A percentile compares a stretch with the other conserved stretches of the same genome.
Evolutionary conservation across 495 filamentous ascomycete species (phyloP).

Genomic region (Aspergillus wentii): DNA sequence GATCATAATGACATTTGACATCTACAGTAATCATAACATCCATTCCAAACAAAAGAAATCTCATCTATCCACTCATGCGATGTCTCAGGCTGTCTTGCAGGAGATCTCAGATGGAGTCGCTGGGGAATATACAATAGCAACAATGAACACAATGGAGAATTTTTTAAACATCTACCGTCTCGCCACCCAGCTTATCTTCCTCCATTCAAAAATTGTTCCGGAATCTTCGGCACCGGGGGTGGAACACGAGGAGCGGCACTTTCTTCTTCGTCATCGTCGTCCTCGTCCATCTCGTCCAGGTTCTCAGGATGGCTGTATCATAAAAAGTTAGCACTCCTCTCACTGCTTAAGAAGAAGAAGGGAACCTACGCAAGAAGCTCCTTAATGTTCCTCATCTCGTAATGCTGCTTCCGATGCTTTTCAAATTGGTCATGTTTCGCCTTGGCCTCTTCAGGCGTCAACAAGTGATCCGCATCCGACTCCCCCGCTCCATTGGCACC

Average conservation of each 20-base stretch:
- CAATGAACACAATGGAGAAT: neutral
- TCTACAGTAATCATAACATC: neutral
- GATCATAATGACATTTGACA: neutral
- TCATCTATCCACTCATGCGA: too few relatives aligned
- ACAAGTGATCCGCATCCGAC: conserved; percentile 50
- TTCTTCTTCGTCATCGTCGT: conserved; percentile 27
- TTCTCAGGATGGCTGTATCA: conserved; percentile 40
- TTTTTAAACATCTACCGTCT: neutral
- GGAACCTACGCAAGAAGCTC: conserved; percentile 69
- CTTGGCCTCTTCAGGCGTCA: conserved; percentile 68
- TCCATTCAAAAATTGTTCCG: conserved; percentile 22
- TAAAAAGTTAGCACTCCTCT: conserved; percentile 10
- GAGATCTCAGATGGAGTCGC: too few relatives aligned
- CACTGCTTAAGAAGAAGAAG: neutral
- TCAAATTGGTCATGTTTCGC: conserved; percentile 92
- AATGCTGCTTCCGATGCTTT: conserved; percentile 87
- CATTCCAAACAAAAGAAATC: too few relatives aligned
- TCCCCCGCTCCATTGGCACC: conserved; percentile 49
- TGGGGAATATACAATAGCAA: conserved; percentile 1
- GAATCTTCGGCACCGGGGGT: conserved; percentile 32
- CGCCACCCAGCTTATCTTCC: neutral
- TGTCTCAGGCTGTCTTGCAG: too few relatives aligned
- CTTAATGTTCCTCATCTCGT: conserved; percentile 97
- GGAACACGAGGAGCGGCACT: conserved; percentile 11
- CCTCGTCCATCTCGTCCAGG: conserved; percentile 49